These are phyloP conservation scores for Cystobasidiopsis lactophilus DNA, from an alignment of 768 basidiomycete species.

Conservation along the genomic window DNA sequence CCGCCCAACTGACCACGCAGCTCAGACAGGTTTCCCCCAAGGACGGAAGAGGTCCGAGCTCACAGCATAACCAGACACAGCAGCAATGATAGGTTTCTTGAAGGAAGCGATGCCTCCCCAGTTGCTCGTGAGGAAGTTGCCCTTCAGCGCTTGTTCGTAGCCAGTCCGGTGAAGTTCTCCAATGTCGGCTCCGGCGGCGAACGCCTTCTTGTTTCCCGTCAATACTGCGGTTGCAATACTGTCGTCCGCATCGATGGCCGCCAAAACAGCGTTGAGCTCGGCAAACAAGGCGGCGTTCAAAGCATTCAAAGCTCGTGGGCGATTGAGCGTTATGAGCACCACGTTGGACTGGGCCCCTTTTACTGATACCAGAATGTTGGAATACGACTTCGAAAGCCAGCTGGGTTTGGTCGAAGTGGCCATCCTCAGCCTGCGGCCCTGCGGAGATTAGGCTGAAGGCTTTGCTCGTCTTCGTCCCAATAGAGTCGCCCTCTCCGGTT, in stretches of 20 bases:
- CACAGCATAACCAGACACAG: slow-evolving; percentile 79
- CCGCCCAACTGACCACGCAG: slow-evolving; percentile 54
- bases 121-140: slow-evolving; percentile 50
- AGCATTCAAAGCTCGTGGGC: slow-evolving; percentile 70
- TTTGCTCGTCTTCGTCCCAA: too few species aligned
- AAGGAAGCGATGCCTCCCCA: slow-evolving; percentile 55
- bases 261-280: slow-evolving; percentile 59
- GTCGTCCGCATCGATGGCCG: slow-evolving; percentile 45
- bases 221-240: slow-evolving; percentile 63
- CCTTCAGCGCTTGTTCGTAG: slow-evolving; percentile 64
- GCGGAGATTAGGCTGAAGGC: too few species aligned
- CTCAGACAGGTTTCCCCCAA: neutral
- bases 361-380: slow-evolving; percentile 17
- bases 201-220: slow-evolving; percentile 77
- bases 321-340: slow-evolving; percentile 56
- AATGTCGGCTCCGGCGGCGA: slow-evolving; percentile 93
- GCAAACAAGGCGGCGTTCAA: slow-evolving; percentile 54
- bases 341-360: slow-evolving; percentile 14
- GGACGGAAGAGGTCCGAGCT: slow-evolving; percentile 13
- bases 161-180: slow-evolving; percentile 97
- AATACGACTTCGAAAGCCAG: slow-evolving; percentile 7
- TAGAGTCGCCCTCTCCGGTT: too few species aligned
- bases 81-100: slow-evolving; percentile 84
- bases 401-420: too few species aligned
- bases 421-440: too few species aligned